These are phyloP conservation scores for Termitomyces sp. DNA, from an alignment of 768 basidiomycete genomes.

Conservation along the genomic window DNA sequence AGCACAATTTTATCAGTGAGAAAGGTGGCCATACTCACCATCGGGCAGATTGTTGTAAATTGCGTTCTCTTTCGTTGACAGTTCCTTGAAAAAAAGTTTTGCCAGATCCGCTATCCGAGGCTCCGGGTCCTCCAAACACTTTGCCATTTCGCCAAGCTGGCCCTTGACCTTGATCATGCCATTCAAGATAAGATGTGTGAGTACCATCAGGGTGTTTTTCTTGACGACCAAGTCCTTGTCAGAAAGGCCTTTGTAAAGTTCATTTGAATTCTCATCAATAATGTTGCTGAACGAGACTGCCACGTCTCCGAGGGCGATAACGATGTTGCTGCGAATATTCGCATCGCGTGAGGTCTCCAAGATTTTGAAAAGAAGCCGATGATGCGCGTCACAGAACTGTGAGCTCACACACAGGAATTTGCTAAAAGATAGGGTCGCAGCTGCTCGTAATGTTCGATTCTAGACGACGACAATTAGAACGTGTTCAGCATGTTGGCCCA, in stretches of 20 bases:
- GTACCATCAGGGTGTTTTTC: slow-evolving; percentile 99
- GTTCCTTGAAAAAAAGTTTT: slow-evolving; percentile 95
- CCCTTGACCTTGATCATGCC: slow-evolving; percentile 99
- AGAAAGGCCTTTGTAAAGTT: slow-evolving; percentile 90
- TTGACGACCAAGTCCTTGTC: slow-evolving; percentile 88
- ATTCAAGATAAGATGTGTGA: slow-evolving; percentile 94
- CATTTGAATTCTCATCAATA: slow-evolving; percentile 95
- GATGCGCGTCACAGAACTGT: slow-evolving; percentile 88
- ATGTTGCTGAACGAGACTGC: slow-evolving; percentile 98
- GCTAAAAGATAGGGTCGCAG: slow-evolving; percentile 85
- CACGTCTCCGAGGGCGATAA: slow-evolving; percentile 96
- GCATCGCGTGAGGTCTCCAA: slow-evolving; percentile 89
- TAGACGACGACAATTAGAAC: slow-evolving; percentile 26
- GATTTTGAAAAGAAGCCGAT: slow-evolving; percentile 88
- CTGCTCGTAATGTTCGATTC: slow-evolving; percentile 84
- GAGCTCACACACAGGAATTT: slow-evolving; percentile 97
- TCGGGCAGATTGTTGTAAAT: slow-evolving; percentile 99
- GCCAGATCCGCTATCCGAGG: slow-evolving; percentile 87
- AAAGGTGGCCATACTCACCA: slow-evolving; percentile 41
- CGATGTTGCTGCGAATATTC: slow-evolving; percentile 91
- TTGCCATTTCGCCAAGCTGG: slow-evolving; percentile 99
- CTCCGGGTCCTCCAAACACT: slow-evolving; percentile 93
- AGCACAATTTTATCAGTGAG: not conserved
- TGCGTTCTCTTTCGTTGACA: slow-evolving; percentile 97
- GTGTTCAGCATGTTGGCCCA: not conserved